Base-by-base conservation (phyloP, 768 basidiomycete species). In the Coprinellus aureogranulatus region DNA sequence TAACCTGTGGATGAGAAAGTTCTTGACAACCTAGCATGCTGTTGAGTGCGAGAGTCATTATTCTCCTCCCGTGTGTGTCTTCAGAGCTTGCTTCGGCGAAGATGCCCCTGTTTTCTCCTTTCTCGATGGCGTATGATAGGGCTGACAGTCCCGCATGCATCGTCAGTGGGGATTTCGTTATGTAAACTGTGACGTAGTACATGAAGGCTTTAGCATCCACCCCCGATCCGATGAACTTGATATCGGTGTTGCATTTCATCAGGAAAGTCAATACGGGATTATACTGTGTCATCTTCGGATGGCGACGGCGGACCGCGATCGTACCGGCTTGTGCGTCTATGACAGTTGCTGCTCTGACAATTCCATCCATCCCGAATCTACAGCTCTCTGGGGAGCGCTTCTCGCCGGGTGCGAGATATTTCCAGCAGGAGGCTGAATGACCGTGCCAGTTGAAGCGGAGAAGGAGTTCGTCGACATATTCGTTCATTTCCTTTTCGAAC, bases 1-100 rank as follows among this genome's bases (percentile, higher is more conserved):
- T 62, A 0, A 71, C 68, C 34, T 71, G 70, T 1, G 65, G 68
- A 8, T 68, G 67, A 0, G 71, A 73, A 0, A 71, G 52, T 23
- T 73, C 71, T 18, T 70, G 65, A 0, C 49, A 34, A 0, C 59
- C 61, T 55, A 71, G 4, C 51, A 53, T 53, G 18, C 51, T 53
- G 34, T 53, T 53, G 5, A 53, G 20, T 2, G 51, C 51, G 12
- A 39, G 37, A 1, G 51, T 53, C 12, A 53, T 41, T 20, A 30
- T 30, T 64, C 52, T 56, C 0, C 61, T 51, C 14, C 68, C 65
- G 0, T 62, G 59, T 2, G 60, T 53, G 11, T 56, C 63, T 0
- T 55, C 64, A 0, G 60, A 18, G 8, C 5, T 20, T 0, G 61
- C 25, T 2, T 42, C 16, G 10, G 20, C 42, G 6, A 16, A 2